Base-by-base conservation (phyloP, 2,329 filamentous ascomycete species). In the Aspergillus glaucus region DNA sequence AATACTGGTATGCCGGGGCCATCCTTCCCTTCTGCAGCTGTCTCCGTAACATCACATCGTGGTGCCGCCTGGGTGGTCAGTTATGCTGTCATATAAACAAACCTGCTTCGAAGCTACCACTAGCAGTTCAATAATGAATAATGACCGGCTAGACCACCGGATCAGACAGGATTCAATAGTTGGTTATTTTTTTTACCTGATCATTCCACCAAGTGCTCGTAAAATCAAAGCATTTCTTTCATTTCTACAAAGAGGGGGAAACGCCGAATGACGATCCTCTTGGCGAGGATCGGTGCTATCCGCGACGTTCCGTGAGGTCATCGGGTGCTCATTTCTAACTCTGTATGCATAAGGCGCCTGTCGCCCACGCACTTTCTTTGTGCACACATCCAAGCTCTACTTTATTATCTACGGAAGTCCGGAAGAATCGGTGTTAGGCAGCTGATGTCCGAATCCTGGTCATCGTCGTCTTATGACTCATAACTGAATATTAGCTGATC, bases 241-340 rank as follows among this genome's bases (percentile, higher is more conserved):
- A 36, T 36, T n/a, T 36, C 14, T 17, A 17, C 15, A 36, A 36
- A 36, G n/a, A 19, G n/a, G 6, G 9, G 6, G 34, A 37, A 37
- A 37, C 8, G 34, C 52, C 49, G 49, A 56, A 43, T 26, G 50
- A 50, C 48, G 54, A 56, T 56, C 54, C 50, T 50, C 46, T 54
- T 52, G 50, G 50, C 47, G 37, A 42, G 22, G 14, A 43, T 43
- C 24, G 41, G 41, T 15, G 41, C 44, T 50, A 55, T 55, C 52
- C 52, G 52, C 50, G 52, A 30, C 22, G 46, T 53, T 55, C 52
- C 52, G 52, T 50, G 17, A 40, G 37, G 37, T 40, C 37, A 40
- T 40, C 34, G 6, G 34, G n/a, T 17, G 34, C n/a, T 19, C 34
- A 19, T 30, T 30, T 19, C 34, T n/a, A 37, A 37, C 34, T 4